phyloP scores from a whole-genome alignment of 2,329 filamentous ascomycete genomes.

The Botryotinia calthae region DNA sequence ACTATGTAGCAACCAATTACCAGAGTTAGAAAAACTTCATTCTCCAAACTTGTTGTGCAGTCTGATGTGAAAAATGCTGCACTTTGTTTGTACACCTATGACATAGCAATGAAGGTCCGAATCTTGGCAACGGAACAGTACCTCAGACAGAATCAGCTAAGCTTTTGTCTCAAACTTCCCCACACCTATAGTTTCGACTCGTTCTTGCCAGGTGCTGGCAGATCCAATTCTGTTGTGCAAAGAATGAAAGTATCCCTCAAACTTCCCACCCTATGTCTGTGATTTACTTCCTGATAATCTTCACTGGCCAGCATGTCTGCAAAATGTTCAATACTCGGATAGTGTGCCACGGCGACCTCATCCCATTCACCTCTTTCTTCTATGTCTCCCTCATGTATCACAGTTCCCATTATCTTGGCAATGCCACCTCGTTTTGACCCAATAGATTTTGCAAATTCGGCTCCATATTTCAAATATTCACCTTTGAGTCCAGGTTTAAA shows the following conservation, averaged over 20 bases:
- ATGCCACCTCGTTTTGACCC: slow-evolving; percentile 53
- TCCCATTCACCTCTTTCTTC: slow-evolving; percentile 48
- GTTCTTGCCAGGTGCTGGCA: background rate
- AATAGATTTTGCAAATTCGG: slow-evolving; percentile 49
- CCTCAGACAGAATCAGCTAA: background rate
- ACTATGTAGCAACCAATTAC: background rate
- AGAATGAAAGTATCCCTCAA: slow-evolving; percentile 53
- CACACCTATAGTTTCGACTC: background rate
- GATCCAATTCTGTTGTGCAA: slow-evolving; percentile 50
- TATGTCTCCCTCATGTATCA: slow-evolving; percentile 43
- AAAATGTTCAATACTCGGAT: slow-evolving; percentile 60
- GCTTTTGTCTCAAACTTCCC: background rate
- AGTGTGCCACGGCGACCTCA: slow-evolving; percentile 63
- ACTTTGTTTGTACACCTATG: background rate
- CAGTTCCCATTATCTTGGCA: slow-evolving; percentile 61
- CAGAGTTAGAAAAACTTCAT: background rate
- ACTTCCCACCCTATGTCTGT: slow-evolving; percentile 49
- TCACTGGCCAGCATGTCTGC: slow-evolving; percentile 57
- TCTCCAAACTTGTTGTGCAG: background rate
- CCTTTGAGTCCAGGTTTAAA: slow-evolving; percentile 53
- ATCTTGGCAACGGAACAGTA: background rate
- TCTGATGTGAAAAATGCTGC: too few species aligned
- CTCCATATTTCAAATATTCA: slow-evolving; percentile 57
- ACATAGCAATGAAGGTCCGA: background rate
- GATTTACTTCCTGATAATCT: slow-evolving; percentile 59